Percentiles rank a stretch among this genome's conserved stretches.
phyloP scores from a whole-genome alignment of 495 filamentous ascomycete species.

The Penicillium paradoxum region DNA sequence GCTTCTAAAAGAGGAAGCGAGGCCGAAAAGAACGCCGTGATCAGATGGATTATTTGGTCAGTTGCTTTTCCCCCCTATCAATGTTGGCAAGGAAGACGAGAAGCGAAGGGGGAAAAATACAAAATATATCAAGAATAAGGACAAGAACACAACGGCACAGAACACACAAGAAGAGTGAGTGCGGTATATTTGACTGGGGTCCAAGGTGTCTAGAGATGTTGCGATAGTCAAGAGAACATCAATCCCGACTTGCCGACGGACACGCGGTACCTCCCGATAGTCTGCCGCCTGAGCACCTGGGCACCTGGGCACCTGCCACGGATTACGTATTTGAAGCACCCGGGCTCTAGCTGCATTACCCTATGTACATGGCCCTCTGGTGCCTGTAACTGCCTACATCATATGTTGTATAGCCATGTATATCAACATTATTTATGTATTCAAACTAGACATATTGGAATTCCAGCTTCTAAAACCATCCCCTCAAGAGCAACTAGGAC shows the following conservation, averaged over 20 bases:
- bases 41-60: neutral
- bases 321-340: neutral
- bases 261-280: conserved; percentile 28
- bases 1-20: neutral
- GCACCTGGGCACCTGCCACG: neutral
- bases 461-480: too few species aligned
- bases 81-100: neutral
- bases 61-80: neutral
- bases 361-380: too few species aligned
- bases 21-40: neutral
- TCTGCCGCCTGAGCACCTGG: neutral
- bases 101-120: neutral
- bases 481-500: too few species aligned
- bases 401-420: too few species aligned
- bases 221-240: conserved; percentile 7
- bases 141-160: neutral
- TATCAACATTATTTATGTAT: too few species aligned
- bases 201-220: conserved; percentile 1
- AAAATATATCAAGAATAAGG: neutral
- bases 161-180: neutral
- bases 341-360: too few species aligned
- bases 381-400: too few species aligned
- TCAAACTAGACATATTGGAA: too few species aligned
- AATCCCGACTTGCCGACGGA: conserved; percentile 23
- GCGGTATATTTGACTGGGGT: neutral